Evolutionary conservation across 2,329 filamentous ascomycete species (phyloP), one percentile per base, ranked within the genome.

Genomic region (Cordyceps pruinosa): DNA sequence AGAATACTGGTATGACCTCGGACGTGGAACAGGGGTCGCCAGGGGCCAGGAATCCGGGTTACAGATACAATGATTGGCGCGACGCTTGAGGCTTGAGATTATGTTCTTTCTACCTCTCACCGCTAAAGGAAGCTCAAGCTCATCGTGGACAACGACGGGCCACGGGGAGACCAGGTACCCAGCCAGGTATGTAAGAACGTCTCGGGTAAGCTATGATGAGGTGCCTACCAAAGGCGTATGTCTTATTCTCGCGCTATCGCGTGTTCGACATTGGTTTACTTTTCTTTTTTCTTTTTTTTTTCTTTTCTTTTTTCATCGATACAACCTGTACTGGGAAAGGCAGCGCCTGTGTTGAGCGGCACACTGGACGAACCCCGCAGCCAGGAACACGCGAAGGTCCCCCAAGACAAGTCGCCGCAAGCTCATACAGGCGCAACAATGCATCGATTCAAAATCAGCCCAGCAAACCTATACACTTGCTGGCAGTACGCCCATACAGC

Each of bases 101-200:
- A 7, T 26, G 50, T 59, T 59, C 28, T 19, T n/a, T 25, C 34
- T 57, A 61, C 63, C 49, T 58, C 60, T 66, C 64, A 66, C 63
- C 64, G 64, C 64, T 59, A 63, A 61, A 58, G 60, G 52, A 57
- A 51, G 54, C 45, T n/a, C 35, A 57, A 51, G 54, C 45, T n/a
- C 35, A 42, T 49, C 45, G 35, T 34, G 26, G 45, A n/a, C n/a
- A n/a, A n/a, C n/a, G n/a, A n/a, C n/a, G n/a, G 26, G 28, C n/a
- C n/a, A 32, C 50, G n/a, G 54, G 8, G 21, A n/a, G 15, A 42
- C 15, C n/a, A n/a, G n/a, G n/a, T n/a, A n/a, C n/a, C n/a, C n/a
- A n/a, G n/a, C n/a, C n/a, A n/a, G 19, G n/a, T 26, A 34, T 12
- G 30, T 21, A 13, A 15, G 37, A 9, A 19, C n/a, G 37, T 9